Percentiles rank a stretch among this genome's conserved stretches.
phyloP scores from a whole-genome alignment of 257 asterid species.

The Eustoma russellianum region DNA sequence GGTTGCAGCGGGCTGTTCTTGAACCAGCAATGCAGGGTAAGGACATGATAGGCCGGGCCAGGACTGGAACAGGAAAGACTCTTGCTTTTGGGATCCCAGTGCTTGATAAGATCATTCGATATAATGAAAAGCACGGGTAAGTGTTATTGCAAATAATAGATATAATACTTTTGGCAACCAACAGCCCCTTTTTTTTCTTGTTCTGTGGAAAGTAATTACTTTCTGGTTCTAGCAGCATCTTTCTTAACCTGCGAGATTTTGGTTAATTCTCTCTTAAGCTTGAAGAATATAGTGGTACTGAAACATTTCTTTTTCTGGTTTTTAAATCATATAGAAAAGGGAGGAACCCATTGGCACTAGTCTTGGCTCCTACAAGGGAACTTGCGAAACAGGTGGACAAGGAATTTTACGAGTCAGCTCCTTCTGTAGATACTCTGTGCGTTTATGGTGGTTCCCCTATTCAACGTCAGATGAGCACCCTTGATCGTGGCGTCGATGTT shows the following conservation, averaged over 20 bases:
- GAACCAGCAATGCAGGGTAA: slow-evolving; percentile 94
- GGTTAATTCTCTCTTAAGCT: not conserved
- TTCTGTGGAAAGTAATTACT: not conserved
- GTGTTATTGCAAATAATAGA: slow-evolving; percentile 4
- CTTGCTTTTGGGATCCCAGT: slow-evolving; percentile 82
- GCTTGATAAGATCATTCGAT: slow-evolving; percentile 60
- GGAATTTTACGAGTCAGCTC: slow-evolving; percentile 77
- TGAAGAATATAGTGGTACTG: slow-evolving; percentile 1
- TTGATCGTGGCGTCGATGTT: slow-evolving; percentile 74
- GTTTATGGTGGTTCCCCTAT: slow-evolving; percentile 92
- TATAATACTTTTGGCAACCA: too few relatives aligned
- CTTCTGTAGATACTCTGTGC: slow-evolving; percentile 62
- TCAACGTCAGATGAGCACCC: slow-evolving; percentile 67
- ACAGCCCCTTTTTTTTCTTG: not conserved
- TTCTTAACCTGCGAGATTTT: not conserved
- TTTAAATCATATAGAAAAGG: slow-evolving; percentile 44
- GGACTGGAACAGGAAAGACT: slow-evolving; percentile 94
- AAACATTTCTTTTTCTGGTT: slow-evolving; percentile 5
- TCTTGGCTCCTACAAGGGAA: slow-evolving; percentile 94
- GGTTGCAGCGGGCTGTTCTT: slow-evolving; percentile 56
- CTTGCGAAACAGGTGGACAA: slow-evolving; percentile 88
- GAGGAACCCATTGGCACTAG: slow-evolving; percentile 65
- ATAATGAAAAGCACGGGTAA: slow-evolving; percentile 71
- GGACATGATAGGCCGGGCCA: slow-evolving; percentile 92
- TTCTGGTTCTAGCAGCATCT: not conserved